Evolutionary conservation across 2,329 filamentous ascomycete species (phyloP).

Genomic region (Furcasterigmium sp.): DNA sequence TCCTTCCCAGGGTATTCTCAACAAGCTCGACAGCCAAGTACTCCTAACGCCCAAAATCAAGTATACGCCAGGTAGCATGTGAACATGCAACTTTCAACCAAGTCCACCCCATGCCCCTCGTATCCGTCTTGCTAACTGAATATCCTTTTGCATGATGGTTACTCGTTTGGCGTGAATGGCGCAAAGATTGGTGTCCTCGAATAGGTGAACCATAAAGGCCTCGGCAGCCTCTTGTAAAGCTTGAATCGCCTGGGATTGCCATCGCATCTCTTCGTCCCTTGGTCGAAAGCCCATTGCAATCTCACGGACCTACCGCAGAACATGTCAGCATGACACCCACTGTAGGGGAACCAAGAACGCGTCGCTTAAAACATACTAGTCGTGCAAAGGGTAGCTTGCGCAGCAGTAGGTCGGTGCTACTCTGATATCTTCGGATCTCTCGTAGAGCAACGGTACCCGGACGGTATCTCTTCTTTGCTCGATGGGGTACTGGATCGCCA

Average conservation of each 20-base stretch:
- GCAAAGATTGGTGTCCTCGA: conserved; percentile 93
- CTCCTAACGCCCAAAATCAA: background rate
- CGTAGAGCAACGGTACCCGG: conserved; percentile 82
- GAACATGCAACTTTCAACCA: no score
- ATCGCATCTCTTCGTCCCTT: conserved; percentile 68
- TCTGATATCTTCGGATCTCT: conserved; percentile 89
- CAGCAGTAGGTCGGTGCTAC: conserved; percentile 80
- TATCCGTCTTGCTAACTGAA: conserved; percentile 82
- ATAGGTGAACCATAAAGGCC: conserved; percentile 92
- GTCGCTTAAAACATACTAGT: conserved; percentile 44
- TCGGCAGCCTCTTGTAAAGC: conserved; percentile 95
- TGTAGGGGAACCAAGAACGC: no score
- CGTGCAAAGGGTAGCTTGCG: conserved; percentile 75
- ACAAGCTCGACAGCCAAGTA: no score
- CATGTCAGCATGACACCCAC: conserved; percentile 1
- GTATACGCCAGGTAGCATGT: no score
- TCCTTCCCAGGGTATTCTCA: no score
- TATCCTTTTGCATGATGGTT: conserved; percentile 97
- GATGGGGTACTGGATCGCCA: conserved; percentile 65
- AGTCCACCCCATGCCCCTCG: conserved; percentile 70
- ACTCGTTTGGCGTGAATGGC: conserved; percentile 96
- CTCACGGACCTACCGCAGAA: conserved; percentile 54
- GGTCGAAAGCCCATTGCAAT: conserved; percentile 63
- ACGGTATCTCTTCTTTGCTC: conserved; percentile 59
- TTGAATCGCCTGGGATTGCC: conserved; percentile 93